Evolutionary conservation across 768 basidiomycete species (phyloP).

Genomic region (Pulveroboletus ravenelii): DNA sequence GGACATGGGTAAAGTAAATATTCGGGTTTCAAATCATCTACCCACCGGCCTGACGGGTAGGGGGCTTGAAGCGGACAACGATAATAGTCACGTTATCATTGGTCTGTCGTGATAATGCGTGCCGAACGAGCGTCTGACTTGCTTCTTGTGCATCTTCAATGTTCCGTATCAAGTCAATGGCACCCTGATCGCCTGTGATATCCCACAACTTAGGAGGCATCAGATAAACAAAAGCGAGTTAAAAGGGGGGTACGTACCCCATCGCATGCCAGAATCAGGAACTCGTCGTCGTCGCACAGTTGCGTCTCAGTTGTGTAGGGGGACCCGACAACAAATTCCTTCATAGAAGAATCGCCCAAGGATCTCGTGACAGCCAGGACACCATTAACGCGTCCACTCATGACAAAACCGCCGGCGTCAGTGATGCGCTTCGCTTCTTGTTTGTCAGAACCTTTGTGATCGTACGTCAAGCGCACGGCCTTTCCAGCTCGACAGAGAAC

Average conservation of each 20-base stretch:
- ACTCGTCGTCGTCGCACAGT: constrained; percentile 87
- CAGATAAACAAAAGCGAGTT: not conserved
- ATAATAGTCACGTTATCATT: constrained; percentile 93
- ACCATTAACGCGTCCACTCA: constrained; percentile 98
- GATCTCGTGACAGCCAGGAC: constrained; percentile 95
- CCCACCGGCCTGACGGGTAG: constrained; percentile 8
- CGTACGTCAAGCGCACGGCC: constrained; percentile 92
- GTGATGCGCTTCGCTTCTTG: constrained; percentile 97
- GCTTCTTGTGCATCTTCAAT: constrained; percentile 79
- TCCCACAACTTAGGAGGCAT: constrained; percentile 79
- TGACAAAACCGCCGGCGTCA: constrained; percentile 96
- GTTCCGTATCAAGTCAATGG: constrained; percentile 77
- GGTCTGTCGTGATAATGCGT: constrained; percentile 84
- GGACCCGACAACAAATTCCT: constrained; percentile 96
- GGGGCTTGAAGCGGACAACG: constrained; percentile 73
- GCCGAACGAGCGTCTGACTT: constrained; percentile 68
- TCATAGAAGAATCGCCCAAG: constrained; percentile 96
- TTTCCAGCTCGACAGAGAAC: constrained; percentile 89
- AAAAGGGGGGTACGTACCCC: constrained; percentile 58
- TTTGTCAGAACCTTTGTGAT: constrained; percentile 96
- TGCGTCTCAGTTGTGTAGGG: constrained; percentile 99
- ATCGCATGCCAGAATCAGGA: constrained; percentile 94
- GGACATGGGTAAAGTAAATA: not conserved
- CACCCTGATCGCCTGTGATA: constrained; percentile 85
- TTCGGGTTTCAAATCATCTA: constrained; percentile 1